These are phyloP conservation scores for Pulveroboletus sp. DNA, from an alignment of 768 basidiomycete species.

Conservation along the genomic window DNA sequence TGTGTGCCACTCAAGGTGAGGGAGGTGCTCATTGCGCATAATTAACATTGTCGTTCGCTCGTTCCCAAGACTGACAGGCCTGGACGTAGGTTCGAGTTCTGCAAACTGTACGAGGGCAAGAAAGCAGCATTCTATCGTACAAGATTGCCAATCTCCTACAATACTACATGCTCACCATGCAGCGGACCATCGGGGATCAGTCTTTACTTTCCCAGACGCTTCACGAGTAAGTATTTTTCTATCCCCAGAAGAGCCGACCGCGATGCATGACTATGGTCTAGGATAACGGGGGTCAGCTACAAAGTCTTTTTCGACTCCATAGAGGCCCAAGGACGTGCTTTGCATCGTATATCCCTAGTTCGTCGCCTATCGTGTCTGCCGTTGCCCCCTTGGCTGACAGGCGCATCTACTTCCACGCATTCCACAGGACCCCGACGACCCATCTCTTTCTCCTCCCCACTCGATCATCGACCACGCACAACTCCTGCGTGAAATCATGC, in stretches of 20 bases:
- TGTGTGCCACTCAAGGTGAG: slow-evolving; percentile 83
- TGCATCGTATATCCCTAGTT: slow-evolving; percentile 52
- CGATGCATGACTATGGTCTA: slow-evolving; percentile 26
- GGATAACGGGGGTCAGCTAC: slow-evolving; percentile 77
- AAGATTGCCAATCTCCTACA: slow-evolving; percentile 93
- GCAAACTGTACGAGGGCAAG: slow-evolving; percentile 90
- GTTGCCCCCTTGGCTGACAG: not conserved
- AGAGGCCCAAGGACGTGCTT: slow-evolving; percentile 71
- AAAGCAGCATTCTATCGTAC: slow-evolving; percentile 87
- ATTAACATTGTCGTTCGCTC: not conserved
- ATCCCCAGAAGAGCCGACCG: not conserved
- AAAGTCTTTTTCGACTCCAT: slow-evolving; percentile 86
- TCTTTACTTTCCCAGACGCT: slow-evolving; percentile 74
- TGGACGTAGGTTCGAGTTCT: slow-evolving; percentile 70
- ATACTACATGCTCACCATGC: slow-evolving; percentile 92
- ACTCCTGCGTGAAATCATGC: slow-evolving; percentile 83
- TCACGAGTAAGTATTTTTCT: slow-evolving; percentile 55
- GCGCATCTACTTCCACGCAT: not conserved
- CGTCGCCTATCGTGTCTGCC: slow-evolving; percentile 10
- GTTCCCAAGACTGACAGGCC: not conserved
- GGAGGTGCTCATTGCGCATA: not conserved
- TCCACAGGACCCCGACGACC: slow-evolving; percentile 60
- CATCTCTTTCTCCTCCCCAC: slow-evolving; percentile 67
- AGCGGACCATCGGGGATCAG: slow-evolving; percentile 81
- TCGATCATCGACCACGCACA: slow-evolving; percentile 78